Evolutionary conservation across 2,329 filamentous ascomycete species (phyloP), one percentile per base, ranked within the genome.

Genomic region (Cladophialophora yegresii): DNA sequence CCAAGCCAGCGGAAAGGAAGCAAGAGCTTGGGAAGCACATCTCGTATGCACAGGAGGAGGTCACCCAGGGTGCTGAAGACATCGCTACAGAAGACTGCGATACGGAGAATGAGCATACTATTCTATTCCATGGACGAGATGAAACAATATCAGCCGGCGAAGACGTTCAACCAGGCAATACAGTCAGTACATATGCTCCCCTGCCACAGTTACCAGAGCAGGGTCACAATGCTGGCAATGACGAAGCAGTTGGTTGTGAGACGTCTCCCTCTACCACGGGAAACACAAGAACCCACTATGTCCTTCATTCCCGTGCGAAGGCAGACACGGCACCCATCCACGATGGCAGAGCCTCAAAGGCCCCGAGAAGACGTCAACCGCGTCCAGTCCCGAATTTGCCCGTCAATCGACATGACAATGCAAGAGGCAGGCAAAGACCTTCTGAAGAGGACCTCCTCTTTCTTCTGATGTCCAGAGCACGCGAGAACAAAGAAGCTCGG

Each of bases 381-480:
- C 36, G 23, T 22, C 50, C 22, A 23, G 4, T 0, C 30, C 33
- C 22, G 47, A 30, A 32, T 47, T 36, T 16, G 26, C 54, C 26
- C 4, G 1, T 6, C 13, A 59, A 30, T n/a, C 36, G 6, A 28
- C 45, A 23, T 8, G 10, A 7, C 23, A 9, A 26, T 40, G 12
- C 12, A 13, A 22, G 9, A 43, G 23, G 28, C 16, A 2, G n/a
- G 2, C 45, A 30, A 12, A 49, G 49, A 49, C 64, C 67, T 2
- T 67, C 67, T 40, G 67, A 69, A 50, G 67, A 71, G 33, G 69
- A 71, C 32, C 43, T 71, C 30, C 20, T 67, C 23, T 63, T 68
- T 36, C 51, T 71, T 8, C 59, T 69, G n/a, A 62, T 69, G 66
- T 50, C 65, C 30, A 66, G 67, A 26, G 54, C 45, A 7, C 58